phyloP scores from a whole-genome alignment of 2,329 filamentous ascomycete genomes.

The Sclerotinia spermophila region DNA sequence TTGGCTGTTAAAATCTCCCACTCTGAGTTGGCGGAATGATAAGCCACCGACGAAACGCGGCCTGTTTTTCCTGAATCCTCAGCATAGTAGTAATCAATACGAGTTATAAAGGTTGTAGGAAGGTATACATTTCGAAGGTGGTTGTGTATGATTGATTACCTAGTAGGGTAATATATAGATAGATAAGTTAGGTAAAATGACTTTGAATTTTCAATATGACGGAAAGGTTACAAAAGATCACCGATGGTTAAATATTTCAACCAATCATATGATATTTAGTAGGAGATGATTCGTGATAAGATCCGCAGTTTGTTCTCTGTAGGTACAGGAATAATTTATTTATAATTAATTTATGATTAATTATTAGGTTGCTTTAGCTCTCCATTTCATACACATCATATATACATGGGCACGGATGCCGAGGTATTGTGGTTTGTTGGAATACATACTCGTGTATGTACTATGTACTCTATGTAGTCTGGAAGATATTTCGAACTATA shows the following conservation, averaged over 20 bases:
- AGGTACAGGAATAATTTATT: no score
- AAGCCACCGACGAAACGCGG: slow-evolving; percentile 2
- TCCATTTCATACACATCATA: neutral
- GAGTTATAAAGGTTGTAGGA: neutral
- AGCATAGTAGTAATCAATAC: neutral
- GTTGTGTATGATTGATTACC: neutral
- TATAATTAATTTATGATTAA: no score
- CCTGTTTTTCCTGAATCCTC: neutral
- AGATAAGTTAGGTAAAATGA: no score
- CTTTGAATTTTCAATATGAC: neutral
- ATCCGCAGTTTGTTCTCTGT: no score
- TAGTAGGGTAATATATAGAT: neutral
- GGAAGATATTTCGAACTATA: no score
- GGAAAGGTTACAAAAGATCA: neutral
- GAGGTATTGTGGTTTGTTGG: no score
- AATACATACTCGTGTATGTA: no score
- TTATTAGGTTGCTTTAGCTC: neutral
- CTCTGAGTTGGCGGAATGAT: neutral
- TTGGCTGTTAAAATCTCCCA: neutral
- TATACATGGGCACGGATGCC: neutral
- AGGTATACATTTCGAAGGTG: neutral
- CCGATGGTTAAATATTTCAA: neutral
- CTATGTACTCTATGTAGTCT: no score
- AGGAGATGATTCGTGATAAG: neutral
- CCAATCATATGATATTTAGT: neutral